A percentile compares a stretch with the other conserved stretches of the same genome.
These are phyloP conservation scores for Orbilia oligospora DNA, from an alignment of 2,329 filamentous ascomycete species.

Conservation along the genomic window DNA sequence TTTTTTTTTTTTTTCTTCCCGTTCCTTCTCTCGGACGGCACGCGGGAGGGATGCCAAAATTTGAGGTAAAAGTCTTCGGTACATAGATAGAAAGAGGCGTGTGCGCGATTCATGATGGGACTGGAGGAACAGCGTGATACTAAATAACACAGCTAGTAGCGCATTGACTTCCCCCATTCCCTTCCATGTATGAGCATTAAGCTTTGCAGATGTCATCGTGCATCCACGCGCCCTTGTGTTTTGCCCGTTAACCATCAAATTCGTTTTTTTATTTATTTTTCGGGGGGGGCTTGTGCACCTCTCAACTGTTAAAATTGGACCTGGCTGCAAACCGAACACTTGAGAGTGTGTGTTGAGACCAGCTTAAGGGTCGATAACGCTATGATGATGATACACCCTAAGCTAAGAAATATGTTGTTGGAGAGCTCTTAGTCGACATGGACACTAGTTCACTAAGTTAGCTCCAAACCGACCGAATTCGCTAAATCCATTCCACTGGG, in stretches of 20 bases:
- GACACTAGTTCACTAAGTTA: slow-evolving; percentile 7
- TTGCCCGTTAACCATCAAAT: slow-evolving; percentile 16
- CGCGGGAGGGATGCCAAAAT: slow-evolving; percentile 18
- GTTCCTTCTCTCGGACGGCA: slow-evolving; percentile 11
- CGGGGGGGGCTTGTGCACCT: slow-evolving; percentile 10
- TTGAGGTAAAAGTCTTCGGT: neutral
- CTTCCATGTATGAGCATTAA: slow-evolving; percentile 1
- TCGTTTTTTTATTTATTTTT: neutral
- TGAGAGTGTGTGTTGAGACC: slow-evolving; percentile 13
- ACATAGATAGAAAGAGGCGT: neutral
- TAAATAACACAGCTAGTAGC: neutral
- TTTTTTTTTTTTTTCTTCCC: neutral
- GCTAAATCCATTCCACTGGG: slow-evolving; percentile 24
- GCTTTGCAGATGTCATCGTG: slow-evolving; percentile 21
- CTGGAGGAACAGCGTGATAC: neutral
- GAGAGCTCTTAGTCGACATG: neutral
- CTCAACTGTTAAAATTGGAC: slow-evolving; percentile 25
- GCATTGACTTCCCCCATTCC: slow-evolving; percentile 9
- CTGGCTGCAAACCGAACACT: neutral
- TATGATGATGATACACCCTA: neutral
- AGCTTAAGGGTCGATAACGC: slow-evolving; percentile 4
- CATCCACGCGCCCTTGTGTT: slow-evolving; percentile 27
- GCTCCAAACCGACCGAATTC: slow-evolving; percentile 11
- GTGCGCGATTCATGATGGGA: slow-evolving; percentile 22
- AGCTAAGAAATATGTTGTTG: slow-evolving; percentile 4